phyloP scores from a whole-genome alignment of 2,329 filamentous ascomycete genomes.

The Dactylonectria macrodidyma region DNA sequence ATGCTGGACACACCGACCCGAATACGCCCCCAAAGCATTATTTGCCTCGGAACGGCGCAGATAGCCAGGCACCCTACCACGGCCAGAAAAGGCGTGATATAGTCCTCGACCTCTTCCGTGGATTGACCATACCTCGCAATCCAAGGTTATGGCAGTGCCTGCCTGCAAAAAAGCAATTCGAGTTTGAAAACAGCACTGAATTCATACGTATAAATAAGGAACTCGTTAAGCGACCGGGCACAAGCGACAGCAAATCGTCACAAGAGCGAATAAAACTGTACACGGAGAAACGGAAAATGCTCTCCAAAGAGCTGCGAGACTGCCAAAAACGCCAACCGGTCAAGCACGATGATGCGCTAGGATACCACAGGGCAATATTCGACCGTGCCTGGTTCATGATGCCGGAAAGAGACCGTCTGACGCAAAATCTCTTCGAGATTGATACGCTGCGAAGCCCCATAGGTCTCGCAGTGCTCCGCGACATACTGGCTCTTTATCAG shows the following conservation, averaged over 20 bases:
- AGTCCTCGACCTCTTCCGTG: background rate
- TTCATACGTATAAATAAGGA: too few species aligned
- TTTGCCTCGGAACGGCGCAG: background rate
- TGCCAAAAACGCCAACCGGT: background rate
- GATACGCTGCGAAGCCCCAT: constrained; percentile 1
- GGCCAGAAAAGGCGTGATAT: background rate
- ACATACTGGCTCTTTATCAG: constrained; percentile 11
- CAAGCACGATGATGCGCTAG: constrained; percentile 2
- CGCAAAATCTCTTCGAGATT: constrained; percentile 1
- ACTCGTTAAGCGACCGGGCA: too few species aligned
- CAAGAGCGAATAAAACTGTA: too few species aligned
- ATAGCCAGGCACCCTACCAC: background rate
- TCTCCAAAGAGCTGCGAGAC: too few species aligned
- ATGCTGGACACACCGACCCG: background rate
- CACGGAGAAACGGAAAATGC: too few species aligned
- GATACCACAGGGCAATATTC: constrained; percentile 2
- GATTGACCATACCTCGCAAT: background rate
- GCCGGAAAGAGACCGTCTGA: constrained; percentile 9
- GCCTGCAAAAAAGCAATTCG: too few species aligned
- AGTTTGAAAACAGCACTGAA: too few species aligned
- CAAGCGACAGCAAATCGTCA: too few species aligned
- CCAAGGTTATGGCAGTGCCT: background rate
- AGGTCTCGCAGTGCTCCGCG: constrained; percentile 1
- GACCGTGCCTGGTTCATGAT: constrained; percentile 1
- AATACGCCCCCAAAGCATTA: background rate